Base-by-base conservation (phyloP, 2,329 filamentous ascomycete genomes). In the Epichloe brachyelytri region DNA sequence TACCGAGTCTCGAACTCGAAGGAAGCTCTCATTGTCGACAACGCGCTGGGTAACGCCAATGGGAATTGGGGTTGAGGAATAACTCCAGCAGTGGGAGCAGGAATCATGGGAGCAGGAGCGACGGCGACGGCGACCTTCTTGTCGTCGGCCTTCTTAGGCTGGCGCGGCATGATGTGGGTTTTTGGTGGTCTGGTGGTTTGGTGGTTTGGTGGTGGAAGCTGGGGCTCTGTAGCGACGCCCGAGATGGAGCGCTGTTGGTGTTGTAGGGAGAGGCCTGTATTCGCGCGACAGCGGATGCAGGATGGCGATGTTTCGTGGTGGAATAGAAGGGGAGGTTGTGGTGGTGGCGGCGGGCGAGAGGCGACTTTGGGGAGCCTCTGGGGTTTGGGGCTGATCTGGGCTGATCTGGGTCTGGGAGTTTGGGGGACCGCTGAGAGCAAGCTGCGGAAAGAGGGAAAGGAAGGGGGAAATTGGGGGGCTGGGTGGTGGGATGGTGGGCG, bases 1-100 rank as follows among this genome's bases (percentile, higher is more conserved):
- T 82, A 94, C 88, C 65, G 81, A 83, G 65, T 94, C 88, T 62
- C 88, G 80, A 46, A 89, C 88, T 63, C 83, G 77, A 54, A 87
- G 77, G 65, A 91, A 91, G 66, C 87, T 84, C 53, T 88, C 83
- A 52, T 85, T 76, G 55, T 88, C 80, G 57, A 86, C 79, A 41
- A 73, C 62, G 52, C 65, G 66, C 54, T 65, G 61, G 48, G 61
- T 56, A 44, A 59, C 48, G 12, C 49, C 52, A 22, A 55, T 53
- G 39, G 56, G 52, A 38, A 58, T 34, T 34, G 48, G 51, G 54
- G 51, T 36, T 47, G 53, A 39, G 55, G 54, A 51, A 52, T 43
- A 36, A 46, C 41, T 20, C 38, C 49, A 30, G 43, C 51, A 5
- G 46, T 41, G 17, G 51, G 53, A 39, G 47, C 50, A 46, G 55